A percentile compares a stretch with the other conserved stretches of the same genome.
Evolutionary conservation across 441 rosid species (phyloP).

Genomic region (Populus hybrid): DNA sequence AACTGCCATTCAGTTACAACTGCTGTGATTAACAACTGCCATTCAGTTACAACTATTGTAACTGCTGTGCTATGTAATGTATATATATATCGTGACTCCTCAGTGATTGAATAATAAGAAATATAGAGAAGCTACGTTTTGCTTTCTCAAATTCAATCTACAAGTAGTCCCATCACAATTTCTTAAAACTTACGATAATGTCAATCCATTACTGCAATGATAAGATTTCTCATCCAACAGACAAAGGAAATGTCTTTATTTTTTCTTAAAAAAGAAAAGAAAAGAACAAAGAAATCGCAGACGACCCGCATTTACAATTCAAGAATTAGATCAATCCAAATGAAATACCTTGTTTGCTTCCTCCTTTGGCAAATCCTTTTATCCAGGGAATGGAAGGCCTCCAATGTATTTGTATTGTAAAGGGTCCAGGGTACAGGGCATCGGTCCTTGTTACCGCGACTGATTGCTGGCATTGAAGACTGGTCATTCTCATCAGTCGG

Average conservation of each 20-base stretch:
- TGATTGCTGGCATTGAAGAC: constrained; percentile 20
- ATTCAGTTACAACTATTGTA: too few species aligned
- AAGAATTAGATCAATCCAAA: not conserved
- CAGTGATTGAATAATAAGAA: too few species aligned
- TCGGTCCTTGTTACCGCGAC: constrained; percentile 61
- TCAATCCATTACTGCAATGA: not conserved
- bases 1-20: too few species aligned
- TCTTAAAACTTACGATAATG: not conserved
- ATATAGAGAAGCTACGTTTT: too few species aligned
- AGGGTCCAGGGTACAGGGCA: constrained; percentile 79
- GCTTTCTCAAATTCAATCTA: too few species aligned
- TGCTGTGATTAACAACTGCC: too few species aligned
- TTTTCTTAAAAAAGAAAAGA: not conserved
- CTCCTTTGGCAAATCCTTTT: constrained; percentile 56
- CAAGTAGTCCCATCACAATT: not conserved
- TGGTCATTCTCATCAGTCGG: constrained; percentile 38
- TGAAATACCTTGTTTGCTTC: constrained; percentile 66
- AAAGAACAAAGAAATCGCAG: not conserved
- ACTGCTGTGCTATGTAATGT: too few species aligned
- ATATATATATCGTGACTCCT: too few species aligned
- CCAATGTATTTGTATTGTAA: constrained; percentile 77
- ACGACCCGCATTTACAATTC: not conserved
- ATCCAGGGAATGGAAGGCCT: constrained; percentile 58
- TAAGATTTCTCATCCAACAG: not conserved
- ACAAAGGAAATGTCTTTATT: not conserved